phyloP scores from a whole-genome alignment of 2,329 filamentous ascomycete genomes.

The Grosmannia clavigera region DNA sequence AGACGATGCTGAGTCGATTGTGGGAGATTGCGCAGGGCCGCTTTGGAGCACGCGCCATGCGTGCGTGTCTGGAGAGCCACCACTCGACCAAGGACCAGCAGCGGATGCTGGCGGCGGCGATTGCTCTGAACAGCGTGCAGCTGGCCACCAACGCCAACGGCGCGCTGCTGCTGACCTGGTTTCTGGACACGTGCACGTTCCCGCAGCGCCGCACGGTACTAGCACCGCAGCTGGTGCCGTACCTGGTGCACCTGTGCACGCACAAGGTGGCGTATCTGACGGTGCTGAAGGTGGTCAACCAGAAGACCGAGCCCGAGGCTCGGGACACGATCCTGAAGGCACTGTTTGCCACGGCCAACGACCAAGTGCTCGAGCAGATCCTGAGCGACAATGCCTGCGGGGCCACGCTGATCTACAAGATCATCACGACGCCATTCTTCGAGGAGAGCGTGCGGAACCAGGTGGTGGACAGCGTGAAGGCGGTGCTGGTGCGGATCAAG shows the following conservation, averaged over 20 bases:
- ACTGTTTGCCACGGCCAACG: slow-evolving; percentile 81
- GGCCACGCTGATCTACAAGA: slow-evolving; percentile 95
- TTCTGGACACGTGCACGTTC: slow-evolving; percentile 95
- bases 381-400: slow-evolving; percentile 84
- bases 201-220: slow-evolving; percentile 82
- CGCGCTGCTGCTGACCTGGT: slow-evolving; percentile 88
- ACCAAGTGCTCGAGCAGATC: slow-evolving; percentile 80
- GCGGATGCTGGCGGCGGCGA: slow-evolving; percentile 82
- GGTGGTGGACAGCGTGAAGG: slow-evolving; percentile 84
- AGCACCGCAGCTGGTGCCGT: slow-evolving; percentile 81
- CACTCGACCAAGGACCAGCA: slow-evolving; percentile 93
- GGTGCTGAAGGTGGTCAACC: slow-evolving; percentile 95
- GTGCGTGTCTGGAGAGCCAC: slow-evolving; percentile 91
- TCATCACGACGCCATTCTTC: slow-evolving; percentile 92
- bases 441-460: slow-evolving; percentile 81
- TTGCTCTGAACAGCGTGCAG: slow-evolving; percentile 93
- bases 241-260: slow-evolving; percentile 89
- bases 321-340: slow-evolving; percentile 82
- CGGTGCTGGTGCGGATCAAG: slow-evolving; percentile 78
- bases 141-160: slow-evolving; percentile 94
- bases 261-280: slow-evolving; percentile 98
- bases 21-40: slow-evolving; percentile 90
- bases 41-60: slow-evolving; percentile 91
- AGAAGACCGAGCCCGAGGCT: slow-evolving; percentile 86
- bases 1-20: slow-evolving; percentile 87